Evolutionary conservation across 805 yeast species (phyloP).

Genomic region (Starmerella vitae): DNA sequence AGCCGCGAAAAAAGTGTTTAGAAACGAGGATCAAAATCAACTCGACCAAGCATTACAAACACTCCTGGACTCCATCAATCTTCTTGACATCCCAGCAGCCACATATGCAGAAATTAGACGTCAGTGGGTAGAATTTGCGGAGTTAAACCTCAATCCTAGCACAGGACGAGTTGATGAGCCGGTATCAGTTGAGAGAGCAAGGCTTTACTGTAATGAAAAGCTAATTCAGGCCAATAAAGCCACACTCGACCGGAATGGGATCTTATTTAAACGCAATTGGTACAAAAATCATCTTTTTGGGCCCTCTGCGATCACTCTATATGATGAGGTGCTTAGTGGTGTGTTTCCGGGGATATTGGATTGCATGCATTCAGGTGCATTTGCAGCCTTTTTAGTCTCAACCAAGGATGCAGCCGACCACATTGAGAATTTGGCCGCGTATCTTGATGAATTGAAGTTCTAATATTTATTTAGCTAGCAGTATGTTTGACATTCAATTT

Average conservation of each 20-base stretch:
- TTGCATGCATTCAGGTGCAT: slow-evolving; percentile 38
- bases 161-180: slow-evolving; percentile 38
- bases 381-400: slow-evolving; percentile 38
- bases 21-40: slow-evolving; percentile 17
- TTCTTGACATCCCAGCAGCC: slow-evolving; percentile 34
- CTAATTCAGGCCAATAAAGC: slow-evolving; percentile 42
- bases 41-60: slow-evolving; percentile 18
- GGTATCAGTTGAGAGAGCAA: slow-evolving; percentile 49
- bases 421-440: slow-evolving; percentile 14
- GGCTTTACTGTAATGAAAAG: slow-evolving; percentile 74
- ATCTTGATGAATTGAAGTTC: not conserved
- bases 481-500: no score
- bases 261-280: slow-evolving; percentile 46
- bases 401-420: slow-evolving; percentile 13
- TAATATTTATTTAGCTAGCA: not conserved
- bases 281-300: slow-evolving; percentile 59
- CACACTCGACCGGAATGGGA: slow-evolving; percentile 34
- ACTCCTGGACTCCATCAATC: slow-evolving; percentile 24
- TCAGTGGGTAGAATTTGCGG: slow-evolving; percentile 39
- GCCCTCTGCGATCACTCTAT: slow-evolving; percentile 47
- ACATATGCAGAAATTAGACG: slow-evolving; percentile 42
- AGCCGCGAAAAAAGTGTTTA: slow-evolving; percentile 23
- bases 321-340: slow-evolving; percentile 37
- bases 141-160: slow-evolving; percentile 35
- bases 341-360: slow-evolving; percentile 71